Evolutionary conservation across 768 basidiomycete species (phyloP).

Genomic region (Dentipellis sp.): DNA sequence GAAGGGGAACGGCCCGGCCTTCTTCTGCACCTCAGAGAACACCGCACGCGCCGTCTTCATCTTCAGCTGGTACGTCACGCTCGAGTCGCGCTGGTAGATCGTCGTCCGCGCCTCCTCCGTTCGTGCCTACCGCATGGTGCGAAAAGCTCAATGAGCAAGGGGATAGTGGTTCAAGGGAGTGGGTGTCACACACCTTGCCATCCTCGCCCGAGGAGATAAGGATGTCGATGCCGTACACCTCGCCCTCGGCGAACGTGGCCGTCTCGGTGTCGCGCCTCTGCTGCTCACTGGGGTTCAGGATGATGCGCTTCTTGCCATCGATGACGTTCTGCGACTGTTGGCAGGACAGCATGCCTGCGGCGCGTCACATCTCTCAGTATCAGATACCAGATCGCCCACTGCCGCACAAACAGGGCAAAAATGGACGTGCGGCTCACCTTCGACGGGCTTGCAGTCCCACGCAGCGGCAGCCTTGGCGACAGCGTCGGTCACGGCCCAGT

Average conservation of each 20-base stretch:
- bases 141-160: not conserved
- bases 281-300: slow-evolving; percentile 77
- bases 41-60: slow-evolving; percentile 96
- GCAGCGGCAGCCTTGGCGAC: slow-evolving; percentile 62
- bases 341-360: slow-evolving; percentile 85
- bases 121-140: slow-evolving; percentile 51
- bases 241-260: slow-evolving; percentile 81
- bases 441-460: slow-evolving; percentile 88
- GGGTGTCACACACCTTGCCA: slow-evolving; percentile 61
- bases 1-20: slow-evolving; percentile 97
- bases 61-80: slow-evolving; percentile 90
- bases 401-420: too few relatives aligned
- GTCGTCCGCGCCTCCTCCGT: slow-evolving; percentile 84
- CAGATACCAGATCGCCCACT: not conserved
- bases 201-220: slow-evolving; percentile 82
- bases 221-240: slow-evolving; percentile 93
- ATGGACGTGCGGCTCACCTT: slow-evolving; percentile 46
- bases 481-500: slow-evolving; percentile 89
- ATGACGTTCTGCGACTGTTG: slow-evolving; percentile 91
- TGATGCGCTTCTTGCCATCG: slow-evolving; percentile 93
- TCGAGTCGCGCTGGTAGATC: slow-evolving; percentile 83
- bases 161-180: not conserved
- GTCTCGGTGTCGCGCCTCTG: slow-evolving; percentile 85
- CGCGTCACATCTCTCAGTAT: not conserved
- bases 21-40: slow-evolving; percentile 96